Conservation (phyloP, 1,139 yeast species). For the Yamadazyma triangularis region DNA sequence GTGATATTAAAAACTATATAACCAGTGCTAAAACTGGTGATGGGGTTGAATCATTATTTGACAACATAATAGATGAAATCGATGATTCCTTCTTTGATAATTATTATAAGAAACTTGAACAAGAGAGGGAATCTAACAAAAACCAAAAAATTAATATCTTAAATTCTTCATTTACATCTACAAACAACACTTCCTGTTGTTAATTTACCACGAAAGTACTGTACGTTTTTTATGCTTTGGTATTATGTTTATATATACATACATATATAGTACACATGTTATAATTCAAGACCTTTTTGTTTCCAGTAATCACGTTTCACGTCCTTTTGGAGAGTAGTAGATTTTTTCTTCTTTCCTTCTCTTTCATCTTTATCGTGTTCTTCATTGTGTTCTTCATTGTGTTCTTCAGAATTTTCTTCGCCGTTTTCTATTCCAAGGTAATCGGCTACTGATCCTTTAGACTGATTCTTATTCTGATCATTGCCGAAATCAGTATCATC, state of each 20-base stretch:
- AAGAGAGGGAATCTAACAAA: slow-evolving; percentile 7
- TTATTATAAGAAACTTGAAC: slow-evolving; percentile 10
- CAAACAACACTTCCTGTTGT: slow-evolving; percentile 7
- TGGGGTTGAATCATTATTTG: slow-evolving; percentile 41
- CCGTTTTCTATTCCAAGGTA: slow-evolving; percentile 1
- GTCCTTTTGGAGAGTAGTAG: slow-evolving; percentile 26
- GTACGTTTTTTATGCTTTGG: too few species aligned
- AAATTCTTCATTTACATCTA: slow-evolving; percentile 7
- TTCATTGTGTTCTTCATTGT: too few species aligned
- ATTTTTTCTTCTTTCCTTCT: slow-evolving; percentile 2
- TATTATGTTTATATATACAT: too few species aligned
- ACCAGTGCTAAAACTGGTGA: slow-evolving; percentile 49
- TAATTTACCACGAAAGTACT: too few species aligned
- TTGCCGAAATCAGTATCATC: slow-evolving; percentile 13
- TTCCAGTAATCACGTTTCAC: slow-evolving; percentile 39
- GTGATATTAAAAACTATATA: slow-evolving; percentile 16
- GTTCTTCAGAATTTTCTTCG: slow-evolving; percentile 1
- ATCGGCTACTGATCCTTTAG: background rate
- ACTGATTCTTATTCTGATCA: background rate
- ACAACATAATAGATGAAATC: slow-evolving; percentile 39
- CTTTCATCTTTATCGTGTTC: too few species aligned
- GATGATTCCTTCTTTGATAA: slow-evolving; percentile 26
- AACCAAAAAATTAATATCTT: slow-evolving; percentile 6
- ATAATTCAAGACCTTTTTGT: slow-evolving; percentile 38
- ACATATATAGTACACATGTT: slow-evolving; percentile 4